Evolutionary conservation across 2,329 filamentous ascomycete genomes (phyloP).

Genomic region (Penicillium paneum): DNA sequence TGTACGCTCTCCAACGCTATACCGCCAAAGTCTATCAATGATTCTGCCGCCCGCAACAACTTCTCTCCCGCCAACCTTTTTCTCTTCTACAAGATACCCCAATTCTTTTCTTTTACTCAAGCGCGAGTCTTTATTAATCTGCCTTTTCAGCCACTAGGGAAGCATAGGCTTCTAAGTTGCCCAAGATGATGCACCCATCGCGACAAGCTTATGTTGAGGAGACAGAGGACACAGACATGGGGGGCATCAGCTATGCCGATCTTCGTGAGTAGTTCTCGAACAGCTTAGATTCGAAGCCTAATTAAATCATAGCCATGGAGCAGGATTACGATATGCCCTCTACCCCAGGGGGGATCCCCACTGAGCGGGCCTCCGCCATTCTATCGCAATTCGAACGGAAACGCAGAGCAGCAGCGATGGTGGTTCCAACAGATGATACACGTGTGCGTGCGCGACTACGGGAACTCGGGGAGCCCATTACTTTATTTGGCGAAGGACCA

Average conservation of each 20-base stretch:
- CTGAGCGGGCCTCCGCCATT: conserved; percentile 81
- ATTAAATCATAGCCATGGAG: conserved; percentile 57
- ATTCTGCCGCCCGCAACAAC: conserved; percentile 23
- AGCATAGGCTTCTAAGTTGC: conserved; percentile 14
- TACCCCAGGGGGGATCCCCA: conserved; percentile 62
- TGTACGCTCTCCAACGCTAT: neutral
- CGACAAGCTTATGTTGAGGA: conserved; percentile 95
- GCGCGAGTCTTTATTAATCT: neutral
- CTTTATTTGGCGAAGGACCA: conserved; percentile 86
- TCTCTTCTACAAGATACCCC: neutral
- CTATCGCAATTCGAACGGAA: conserved; percentile 88
- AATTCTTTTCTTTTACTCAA: neutral
- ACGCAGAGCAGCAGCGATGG: conserved; percentile 79
- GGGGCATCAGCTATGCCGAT: conserved; percentile 61
- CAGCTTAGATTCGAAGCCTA: conserved; percentile 3
- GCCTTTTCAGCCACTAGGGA: neutral
- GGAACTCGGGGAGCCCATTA: conserved; percentile 88
- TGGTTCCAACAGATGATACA: conserved; percentile 89
- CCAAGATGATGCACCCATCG: conserved; percentile 71
- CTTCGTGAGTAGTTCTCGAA: conserved; percentile 53
- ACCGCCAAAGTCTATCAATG: conserved; percentile 18
- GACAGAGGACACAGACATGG: conserved; percentile 56
- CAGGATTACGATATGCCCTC: conserved; percentile 79
- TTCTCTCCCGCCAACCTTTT: neutral
- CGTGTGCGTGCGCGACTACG: conserved; percentile 77